Base-by-base conservation (phyloP, 2,329 filamentous ascomycete species). In the Xylaria multiplex region DNA sequence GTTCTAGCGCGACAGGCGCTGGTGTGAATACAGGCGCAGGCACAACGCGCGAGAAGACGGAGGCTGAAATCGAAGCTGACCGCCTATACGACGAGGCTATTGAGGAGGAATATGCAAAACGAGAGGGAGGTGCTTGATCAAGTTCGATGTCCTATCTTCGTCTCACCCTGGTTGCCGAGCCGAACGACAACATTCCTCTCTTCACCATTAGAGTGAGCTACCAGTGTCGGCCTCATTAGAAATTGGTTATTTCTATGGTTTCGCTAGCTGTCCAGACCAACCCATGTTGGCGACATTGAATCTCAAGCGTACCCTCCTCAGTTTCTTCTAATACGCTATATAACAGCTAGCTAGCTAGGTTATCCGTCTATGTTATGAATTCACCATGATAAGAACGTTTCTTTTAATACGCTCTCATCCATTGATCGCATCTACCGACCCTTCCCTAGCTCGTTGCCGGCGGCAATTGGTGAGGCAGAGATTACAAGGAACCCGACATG, bases 91-190 rank as follows among this genome's bases (percentile, higher is more conserved):
- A 85, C 66, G 84, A 85, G 75, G 75, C 78, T 3, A 85, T 86
- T 73, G 84, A 86, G 78, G 84, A 86, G 49, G 84, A 86, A 75
- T 86, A 86, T 68, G 84, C 84, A 50, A 86, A 85, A 79, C 76
- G 83, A 43, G 84, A 86, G 58, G 84, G 84, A 6, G 84, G 84
- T 32, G 79, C 82, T 16, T 85, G 65, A 70, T 62, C 40, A 27
- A 57, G 19, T 16, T 8, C 46, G 13, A 42, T 16, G 16, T 40
- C 35, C 27, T 30, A 9, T 55, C 46, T 45, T n/a, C 14, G 19
- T 50, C 42, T 53, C 27, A 19, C 32, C 24, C 50, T 8, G 16
- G 11, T 35, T 52, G 45, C 16, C 35, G 27, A 37, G 13, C 19
- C 49, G 19, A 22, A 8, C 42, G 14, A 35, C 42, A 13, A 37